Evolutionary conservation across 129 eudicot genomes (phyloP).

Genomic region (Escallonia herrerae): DNA sequence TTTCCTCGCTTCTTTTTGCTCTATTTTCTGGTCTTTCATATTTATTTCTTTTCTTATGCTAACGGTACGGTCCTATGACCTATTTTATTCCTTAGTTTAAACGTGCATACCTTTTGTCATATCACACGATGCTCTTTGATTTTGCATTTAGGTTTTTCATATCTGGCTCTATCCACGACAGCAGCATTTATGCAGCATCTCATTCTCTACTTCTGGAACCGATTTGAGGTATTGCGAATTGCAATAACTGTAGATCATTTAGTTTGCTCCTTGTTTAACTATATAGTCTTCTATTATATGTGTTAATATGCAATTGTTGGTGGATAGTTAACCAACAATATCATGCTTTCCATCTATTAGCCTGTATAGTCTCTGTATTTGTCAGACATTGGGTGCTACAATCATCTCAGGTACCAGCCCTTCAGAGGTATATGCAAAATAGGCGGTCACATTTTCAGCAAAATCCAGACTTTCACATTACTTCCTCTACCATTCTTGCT

Average conservation of each 20-base stretch:
- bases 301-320: no score
- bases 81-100: conserved; percentile 1
- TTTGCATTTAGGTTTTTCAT: conserved; percentile 68
- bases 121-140: conserved; percentile 5
- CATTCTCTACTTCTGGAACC: conserved; percentile 95
- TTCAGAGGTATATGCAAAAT: conserved; percentile 89
- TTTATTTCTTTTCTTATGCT: conserved; percentile 89
- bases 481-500: conserved; percentile 93
- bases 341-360: no score
- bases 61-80: conserved; percentile 49
- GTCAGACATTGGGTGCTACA: not conserved
- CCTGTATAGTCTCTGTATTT: no score
- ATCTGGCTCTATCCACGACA: conserved; percentile 83
- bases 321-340: no score
- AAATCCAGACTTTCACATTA: conserved; percentile 89
- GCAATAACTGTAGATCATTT: not conserved
- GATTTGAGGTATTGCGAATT: conserved; percentile 59
- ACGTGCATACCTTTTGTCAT: not conserved
- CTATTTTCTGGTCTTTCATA: conserved; percentile 91
- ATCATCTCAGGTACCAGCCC: conserved; percentile 74
- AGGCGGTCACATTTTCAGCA: conserved; percentile 88
- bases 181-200: conserved; percentile 99
- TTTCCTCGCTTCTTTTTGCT: conserved; percentile 97
- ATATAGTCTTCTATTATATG: no score
- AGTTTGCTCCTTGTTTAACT: no score